These are phyloP conservation scores for Penicillium sp. DNA, from an alignment of 2,329 filamentous ascomycete genomes.

Conservation along the genomic window DNA sequence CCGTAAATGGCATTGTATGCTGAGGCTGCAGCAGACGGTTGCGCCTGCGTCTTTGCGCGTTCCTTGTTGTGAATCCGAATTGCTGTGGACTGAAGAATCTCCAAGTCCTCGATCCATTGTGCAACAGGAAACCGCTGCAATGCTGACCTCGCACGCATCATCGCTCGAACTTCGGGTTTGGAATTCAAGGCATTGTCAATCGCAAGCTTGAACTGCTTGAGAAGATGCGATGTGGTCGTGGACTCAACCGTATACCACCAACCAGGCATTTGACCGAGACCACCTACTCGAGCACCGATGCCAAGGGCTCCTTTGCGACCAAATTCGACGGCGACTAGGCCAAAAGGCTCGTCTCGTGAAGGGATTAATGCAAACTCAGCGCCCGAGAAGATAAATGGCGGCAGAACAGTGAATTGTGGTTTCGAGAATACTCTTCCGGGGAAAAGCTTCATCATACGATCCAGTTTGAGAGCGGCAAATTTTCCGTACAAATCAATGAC, in stretches of 20 bases:
- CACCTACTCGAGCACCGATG: slow-evolving; percentile 64
- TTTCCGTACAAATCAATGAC: slow-evolving; percentile 68
- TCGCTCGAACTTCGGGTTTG: slow-evolving; percentile 54
- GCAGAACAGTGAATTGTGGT: slow-evolving; percentile 65
- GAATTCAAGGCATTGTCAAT: slow-evolving; percentile 62
- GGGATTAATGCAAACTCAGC: slow-evolving; percentile 68
- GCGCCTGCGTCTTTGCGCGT: slow-evolving; percentile 30
- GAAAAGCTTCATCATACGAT: slow-evolving; percentile 63
- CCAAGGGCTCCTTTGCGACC: slow-evolving; percentile 66
- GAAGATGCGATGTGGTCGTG: slow-evolving; percentile 59
- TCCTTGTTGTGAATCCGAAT: slow-evolving; percentile 57
- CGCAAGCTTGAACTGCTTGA: slow-evolving; percentile 64
- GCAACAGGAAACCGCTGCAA: slow-evolving; percentile 66
- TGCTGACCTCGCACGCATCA: slow-evolving; percentile 64
- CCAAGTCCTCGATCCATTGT: slow-evolving; percentile 65
- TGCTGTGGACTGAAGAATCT: slow-evolving; percentile 59
- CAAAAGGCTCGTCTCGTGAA: slow-evolving; percentile 67
- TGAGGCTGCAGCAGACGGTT: slow-evolving; percentile 35
- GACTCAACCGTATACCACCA: slow-evolving; percentile 71
- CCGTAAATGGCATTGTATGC: slow-evolving; percentile 45
- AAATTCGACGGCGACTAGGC: slow-evolving; percentile 67
- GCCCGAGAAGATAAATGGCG: slow-evolving; percentile 66
- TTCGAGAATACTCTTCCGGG: slow-evolving; percentile 66
- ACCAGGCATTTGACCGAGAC: slow-evolving; percentile 68
- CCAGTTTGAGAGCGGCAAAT: slow-evolving; percentile 64